phyloP scores from a whole-genome alignment of 73 alveolate genomes.

The Symbiodinium natans region DNA sequence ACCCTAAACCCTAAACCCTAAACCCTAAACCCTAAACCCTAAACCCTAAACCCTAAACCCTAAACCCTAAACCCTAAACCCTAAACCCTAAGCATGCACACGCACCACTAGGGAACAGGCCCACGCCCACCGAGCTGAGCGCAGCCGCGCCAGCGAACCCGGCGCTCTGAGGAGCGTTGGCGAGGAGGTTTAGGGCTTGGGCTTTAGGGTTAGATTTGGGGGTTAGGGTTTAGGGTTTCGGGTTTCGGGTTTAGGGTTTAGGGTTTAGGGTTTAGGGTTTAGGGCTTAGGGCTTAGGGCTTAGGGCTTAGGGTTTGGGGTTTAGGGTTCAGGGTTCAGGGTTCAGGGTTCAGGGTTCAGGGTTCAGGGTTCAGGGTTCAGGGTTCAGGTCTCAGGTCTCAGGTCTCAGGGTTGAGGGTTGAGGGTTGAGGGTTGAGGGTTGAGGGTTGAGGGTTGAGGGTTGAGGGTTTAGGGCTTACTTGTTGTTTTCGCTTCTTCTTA shows the following conservation, averaged over 20 bases:
- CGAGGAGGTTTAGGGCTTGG: not conserved
- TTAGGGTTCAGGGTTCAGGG: not conserved
- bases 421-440: too few species aligned
- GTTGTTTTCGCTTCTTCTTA: too few species aligned
- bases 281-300: not conserved
- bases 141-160: conserved; percentile 53
- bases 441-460: too few species aligned
- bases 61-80: too few species aligned
- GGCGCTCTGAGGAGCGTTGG: conserved; percentile 23
- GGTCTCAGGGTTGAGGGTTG: too few species aligned
- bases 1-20: not conserved
- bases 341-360: not conserved
- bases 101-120: not conserved
- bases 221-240: not conserved
- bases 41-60: too few species aligned
- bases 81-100: too few species aligned
- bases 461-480: too few species aligned
- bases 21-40: too few species aligned
- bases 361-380: too few species aligned
- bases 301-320: not conserved
- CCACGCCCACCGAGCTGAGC: conserved; percentile 33
- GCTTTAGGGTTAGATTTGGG: not conserved
- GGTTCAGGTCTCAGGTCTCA: too few species aligned
- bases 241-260: not conserved
- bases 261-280: not conserved